phyloP scores from a whole-genome alignment of 1,284 basidiomycete species.

The Trichosporon coremiiforme region DNA sequence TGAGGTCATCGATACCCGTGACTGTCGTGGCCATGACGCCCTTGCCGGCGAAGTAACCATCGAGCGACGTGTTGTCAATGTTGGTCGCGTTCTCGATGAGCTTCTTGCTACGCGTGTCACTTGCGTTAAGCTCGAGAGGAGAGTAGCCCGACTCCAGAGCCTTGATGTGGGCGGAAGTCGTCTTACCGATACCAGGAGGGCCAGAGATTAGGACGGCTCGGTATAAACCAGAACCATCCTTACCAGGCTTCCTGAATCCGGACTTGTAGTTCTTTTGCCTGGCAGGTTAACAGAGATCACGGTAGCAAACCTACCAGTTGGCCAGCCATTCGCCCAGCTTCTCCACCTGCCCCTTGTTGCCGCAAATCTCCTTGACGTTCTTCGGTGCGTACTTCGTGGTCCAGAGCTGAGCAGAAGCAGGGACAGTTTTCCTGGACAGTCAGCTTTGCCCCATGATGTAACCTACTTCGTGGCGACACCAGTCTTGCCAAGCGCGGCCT shows the following conservation, averaged over 20 bases:
- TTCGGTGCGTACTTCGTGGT: conserved; percentile 92
- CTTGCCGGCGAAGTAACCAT: conserved; percentile 76
- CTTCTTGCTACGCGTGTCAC: conserved; percentile 94
- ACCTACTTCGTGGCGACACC: conserved; percentile 53
- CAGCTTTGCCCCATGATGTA: background rate
- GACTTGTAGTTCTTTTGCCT: conserved; percentile 74
- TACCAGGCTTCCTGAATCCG: conserved; percentile 92
- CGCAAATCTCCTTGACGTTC: conserved; percentile 85
- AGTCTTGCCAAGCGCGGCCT: conserved; percentile 50
- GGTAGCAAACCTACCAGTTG: conserved; percentile 67
- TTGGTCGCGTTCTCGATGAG: conserved; percentile 91
- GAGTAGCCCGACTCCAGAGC: conserved; percentile 86
- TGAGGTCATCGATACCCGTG: conserved; percentile 67
- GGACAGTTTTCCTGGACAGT: conserved; percentile 55
- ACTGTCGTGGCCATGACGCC: conserved; percentile 66
- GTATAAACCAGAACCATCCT: conserved; percentile 81
- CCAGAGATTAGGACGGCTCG: conserved; percentile 89
- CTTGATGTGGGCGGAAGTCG: conserved; percentile 89
- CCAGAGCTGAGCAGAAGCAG: conserved; percentile 72
- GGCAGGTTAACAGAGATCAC: background rate
- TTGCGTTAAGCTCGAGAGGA: conserved; percentile 93
- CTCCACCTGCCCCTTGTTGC: conserved; percentile 88
- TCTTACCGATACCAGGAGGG: conserved; percentile 96
- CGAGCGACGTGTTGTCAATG: conserved; percentile 81
- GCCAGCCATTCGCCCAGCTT: conserved; percentile 84